Base-by-base conservation (phyloP, 768 basidiomycete genomes). In the Boletus sensibilis region DNA sequence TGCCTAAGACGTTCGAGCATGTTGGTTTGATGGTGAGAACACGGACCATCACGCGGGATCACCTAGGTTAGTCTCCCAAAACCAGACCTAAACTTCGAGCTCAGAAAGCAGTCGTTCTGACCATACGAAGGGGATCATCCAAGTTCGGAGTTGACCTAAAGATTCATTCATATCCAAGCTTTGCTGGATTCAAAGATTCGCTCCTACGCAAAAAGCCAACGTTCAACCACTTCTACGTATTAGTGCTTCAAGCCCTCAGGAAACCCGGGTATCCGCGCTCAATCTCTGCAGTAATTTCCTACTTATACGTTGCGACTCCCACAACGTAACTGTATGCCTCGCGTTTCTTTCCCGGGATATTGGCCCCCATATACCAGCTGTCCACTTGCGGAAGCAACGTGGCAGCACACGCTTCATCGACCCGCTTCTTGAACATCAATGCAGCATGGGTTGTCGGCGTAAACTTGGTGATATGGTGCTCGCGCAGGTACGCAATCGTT, bases 1-100 rank as follows among this genome's bases (percentile, higher is more conserved):
- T 88, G 85, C 67, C 79, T 83, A 50, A 89, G 76, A 57, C 86
- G 84, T 63, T 90, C n/a, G n/a, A n/a, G 78, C 82, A 89, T 83
- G 54, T 57, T 54, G 20, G 37, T 59, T n/a, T 20, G 12, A 20
- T 4, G 31, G 53, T 18, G 47, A 35, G 35, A 37, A 11, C 34
- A 16, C 34, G 14, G 14, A 12, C 11, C 10, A 35, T 16, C 34
- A 10, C 38, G 16, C 38, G 4, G 18, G 18, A 0, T 11, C 39
- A 40, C n/a, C n/a, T n/a, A n/a, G n/a, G n/a, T n/a, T n/a, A n/a
- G n/a, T n/a, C n/a, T n/a, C n/a, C n/a, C n/a, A n/a, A n/a, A n/a
- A n/a, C n/a, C n/a, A n/a, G n/a, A n/a, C n/a, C n/a, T n/a, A n/a
- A n/a, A n/a, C n/a, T n/a, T n/a, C n/a, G n/a, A n/a, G n/a, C n/a